Evolutionary conservation across 2,329 filamentous ascomycete genomes (phyloP), one percentile per base, ranked within the genome.

Genomic region (Calonectria pauciramosa): DNA sequence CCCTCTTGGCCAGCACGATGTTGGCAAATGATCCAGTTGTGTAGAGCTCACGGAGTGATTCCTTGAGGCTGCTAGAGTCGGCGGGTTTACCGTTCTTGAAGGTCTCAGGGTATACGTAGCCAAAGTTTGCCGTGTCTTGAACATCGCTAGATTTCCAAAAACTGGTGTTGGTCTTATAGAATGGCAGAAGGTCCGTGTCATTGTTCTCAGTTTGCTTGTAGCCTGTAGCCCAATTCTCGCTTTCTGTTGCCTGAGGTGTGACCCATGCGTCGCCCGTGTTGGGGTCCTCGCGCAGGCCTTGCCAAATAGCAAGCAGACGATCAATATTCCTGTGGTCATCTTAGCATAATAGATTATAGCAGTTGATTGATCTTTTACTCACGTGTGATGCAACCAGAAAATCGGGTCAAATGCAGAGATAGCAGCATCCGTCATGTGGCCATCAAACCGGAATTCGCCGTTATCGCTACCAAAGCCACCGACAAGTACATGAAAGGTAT

Each of bases 91-190:
- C 14, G 14, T 70, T 20, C 26, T 32, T 3, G 28, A 52, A 65
- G 71, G 67, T 75, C 30, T 75, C 74, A 23, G 71, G 74, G 54
- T 73, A 75, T 5, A 44, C 68, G 30, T 73, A 75, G 41, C 74
- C 74, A 41, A 75, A 75, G 0, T 23, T 49, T 51, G 28, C 4
- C 0, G 74, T 75, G 7, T 73, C 52, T 3, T 54, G 74, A 9
- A 75, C 74, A 5, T 75, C 63, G n/a, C 60, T 47, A 18, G 74
- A 73, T 1, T 34, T 71, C 71, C 63, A 71, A 26, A 75, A 75
- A 10, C 13, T 14, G 8, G 59, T 38, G 0, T 41, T 0, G 28
- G 5, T 28, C 32, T 60, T 64, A 28, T 75, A 75, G 32, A 75
- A 75, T 10, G 74, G 71, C 44, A 38, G 30, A 13, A 75, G 74